Percentiles rank a stretch among this genome's conserved stretches.
These are phyloP conservation scores for Chloranthus sessilifolius DNA, from an alignment of 164 flowering plant species.

Conservation along the genomic window DNA sequence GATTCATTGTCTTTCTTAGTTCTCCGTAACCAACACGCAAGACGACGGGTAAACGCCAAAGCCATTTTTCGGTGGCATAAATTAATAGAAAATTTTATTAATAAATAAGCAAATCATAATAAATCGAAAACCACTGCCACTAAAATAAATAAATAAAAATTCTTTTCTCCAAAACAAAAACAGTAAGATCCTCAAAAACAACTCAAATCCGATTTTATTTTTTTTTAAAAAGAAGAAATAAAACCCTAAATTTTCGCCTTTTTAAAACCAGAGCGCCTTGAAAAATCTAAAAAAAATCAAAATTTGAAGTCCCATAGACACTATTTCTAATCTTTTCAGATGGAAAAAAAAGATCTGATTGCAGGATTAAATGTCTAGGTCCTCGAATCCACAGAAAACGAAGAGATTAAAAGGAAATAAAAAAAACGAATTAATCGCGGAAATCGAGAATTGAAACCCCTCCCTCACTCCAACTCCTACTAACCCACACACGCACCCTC, in stretches of 20 bases:
- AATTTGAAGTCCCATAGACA: background rate
- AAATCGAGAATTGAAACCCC: background rate
- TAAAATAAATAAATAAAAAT: background rate
- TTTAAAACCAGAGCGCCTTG: background rate
- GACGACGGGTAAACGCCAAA: conserved; percentile 27
- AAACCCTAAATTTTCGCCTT: background rate
- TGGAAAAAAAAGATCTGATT: background rate
- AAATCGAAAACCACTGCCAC: background rate
- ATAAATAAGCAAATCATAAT: background rate
- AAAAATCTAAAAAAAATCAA: background rate
- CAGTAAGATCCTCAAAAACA: background rate
- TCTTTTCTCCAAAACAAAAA: background rate
- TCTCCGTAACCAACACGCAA: conserved; percentile 43
- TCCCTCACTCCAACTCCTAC: no score
- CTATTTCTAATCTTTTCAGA: background rate
- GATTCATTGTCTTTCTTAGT: conserved; percentile 32
- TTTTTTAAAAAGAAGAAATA: background rate
- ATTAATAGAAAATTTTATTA: background rate
- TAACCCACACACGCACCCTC: no score
- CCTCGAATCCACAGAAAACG: no score
- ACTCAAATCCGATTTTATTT: background rate
- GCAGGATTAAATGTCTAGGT: no score
- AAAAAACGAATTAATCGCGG: background rate
- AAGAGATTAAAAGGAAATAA: background rate
- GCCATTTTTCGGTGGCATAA: conserved; percentile 23